A percentile compares a stretch with the other conserved stretches of the same genome.
phyloP scores from a whole-genome alignment of 495 filamentous ascomycete species.

The Daldinia concentrica region DNA sequence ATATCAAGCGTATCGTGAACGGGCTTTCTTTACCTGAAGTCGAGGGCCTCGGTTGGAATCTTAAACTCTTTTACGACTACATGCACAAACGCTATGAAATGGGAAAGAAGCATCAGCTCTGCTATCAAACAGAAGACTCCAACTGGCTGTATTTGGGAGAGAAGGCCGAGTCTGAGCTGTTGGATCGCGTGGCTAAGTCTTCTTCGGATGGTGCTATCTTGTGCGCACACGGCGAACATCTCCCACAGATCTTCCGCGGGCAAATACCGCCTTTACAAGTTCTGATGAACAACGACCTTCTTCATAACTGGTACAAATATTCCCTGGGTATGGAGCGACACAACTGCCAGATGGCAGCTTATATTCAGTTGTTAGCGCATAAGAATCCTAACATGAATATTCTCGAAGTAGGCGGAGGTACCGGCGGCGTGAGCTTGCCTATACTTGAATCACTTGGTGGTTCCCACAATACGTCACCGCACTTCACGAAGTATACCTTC shows the following conservation, averaged over 20 bases:
- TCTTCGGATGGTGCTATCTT: neutral
- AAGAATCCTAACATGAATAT: neutral
- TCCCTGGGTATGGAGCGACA: neutral
- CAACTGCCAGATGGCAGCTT: neutral
- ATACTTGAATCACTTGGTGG: no score
- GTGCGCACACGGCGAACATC: neutral
- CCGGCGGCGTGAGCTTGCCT: no score
- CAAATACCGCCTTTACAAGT: neutral
- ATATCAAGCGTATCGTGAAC: neutral
- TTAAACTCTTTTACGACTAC: neutral
- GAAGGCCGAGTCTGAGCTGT: neutral
- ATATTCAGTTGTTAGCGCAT: neutral
- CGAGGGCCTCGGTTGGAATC: neutral
- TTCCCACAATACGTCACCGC: no score
- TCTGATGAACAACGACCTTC: neutral
- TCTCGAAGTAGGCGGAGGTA: no score
- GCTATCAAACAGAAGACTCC: neutral
- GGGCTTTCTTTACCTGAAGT: neutral
- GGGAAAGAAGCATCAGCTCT: neutral
- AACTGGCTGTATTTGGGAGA: neutral
- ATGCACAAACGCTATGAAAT: neutral
- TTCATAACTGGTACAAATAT: neutral
- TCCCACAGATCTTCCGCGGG: neutral
- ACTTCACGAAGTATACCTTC: no score
- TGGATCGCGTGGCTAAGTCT: neutral